phyloP scores from a whole-genome alignment of 495 filamentous ascomycete genomes.

The Podospora bellae-mahoneyi region DNA sequence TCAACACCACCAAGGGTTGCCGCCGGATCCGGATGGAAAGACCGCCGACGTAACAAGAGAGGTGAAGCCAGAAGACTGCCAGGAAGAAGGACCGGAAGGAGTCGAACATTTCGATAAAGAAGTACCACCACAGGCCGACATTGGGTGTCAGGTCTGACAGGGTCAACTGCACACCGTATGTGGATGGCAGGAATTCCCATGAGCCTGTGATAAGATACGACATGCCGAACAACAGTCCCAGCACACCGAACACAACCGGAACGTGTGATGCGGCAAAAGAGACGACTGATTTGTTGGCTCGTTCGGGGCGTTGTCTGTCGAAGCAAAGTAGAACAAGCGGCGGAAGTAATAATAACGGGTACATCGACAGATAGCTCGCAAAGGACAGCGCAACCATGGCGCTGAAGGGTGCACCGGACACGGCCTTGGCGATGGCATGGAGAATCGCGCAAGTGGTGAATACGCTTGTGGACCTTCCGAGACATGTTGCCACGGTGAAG shows the following conservation, averaged over 20 bases:
- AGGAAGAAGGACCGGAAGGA: constrained; percentile 96
- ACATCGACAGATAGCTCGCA: constrained; percentile 86
- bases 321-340: constrained; percentile 80
- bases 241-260: constrained; percentile 44
- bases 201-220: constrained; percentile 77
- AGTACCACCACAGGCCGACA: constrained; percentile 98
- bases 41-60: constrained; percentile 81
- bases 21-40: constrained; percentile 72
- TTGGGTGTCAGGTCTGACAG: constrained; percentile 94
- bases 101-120: constrained; percentile 99
- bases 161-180: constrained; percentile 87
- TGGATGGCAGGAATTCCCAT: constrained; percentile 80
- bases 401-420: constrained; percentile 66
- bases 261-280: constrained; percentile 54
- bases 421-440: constrained; percentile 76
- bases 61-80: constrained; percentile 94
- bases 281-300: constrained; percentile 30
- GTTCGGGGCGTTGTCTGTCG: constrained; percentile 52
- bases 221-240: constrained; percentile 58
- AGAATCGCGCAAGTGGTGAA: constrained; percentile 89
- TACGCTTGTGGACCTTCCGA: constrained; percentile 86
- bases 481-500: constrained; percentile 86
- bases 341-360: constrained; percentile 80
- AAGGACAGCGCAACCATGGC: constrained; percentile 84
- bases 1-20: constrained; percentile 83